phyloP scores from a whole-genome alignment of 805 yeast genomes.

The Kluyveromyces wickerhamii region DNA sequence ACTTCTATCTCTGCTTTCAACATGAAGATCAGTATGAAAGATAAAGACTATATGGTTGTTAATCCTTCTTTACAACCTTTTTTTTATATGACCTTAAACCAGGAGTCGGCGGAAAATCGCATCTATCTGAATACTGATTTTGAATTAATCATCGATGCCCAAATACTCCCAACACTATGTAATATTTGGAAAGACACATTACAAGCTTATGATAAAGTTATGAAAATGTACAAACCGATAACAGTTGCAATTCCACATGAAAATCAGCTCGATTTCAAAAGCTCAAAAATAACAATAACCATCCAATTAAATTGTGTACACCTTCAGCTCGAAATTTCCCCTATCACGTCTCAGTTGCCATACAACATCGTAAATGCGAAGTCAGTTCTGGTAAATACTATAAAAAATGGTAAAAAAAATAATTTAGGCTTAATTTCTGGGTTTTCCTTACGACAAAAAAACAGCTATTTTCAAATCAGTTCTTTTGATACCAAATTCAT shows the following conservation, averaged over 20 bases:
- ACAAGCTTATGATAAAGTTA: too few relatives aligned
- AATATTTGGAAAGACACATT: too few relatives aligned
- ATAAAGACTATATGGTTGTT: background rate
- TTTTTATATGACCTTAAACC: background rate
- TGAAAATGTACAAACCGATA: too few relatives aligned
- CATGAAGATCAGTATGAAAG: background rate
- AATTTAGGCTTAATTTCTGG: background rate
- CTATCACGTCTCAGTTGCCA: background rate
- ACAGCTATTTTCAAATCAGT: background rate
- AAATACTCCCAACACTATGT: too few relatives aligned
- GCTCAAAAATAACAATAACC: too few relatives aligned
- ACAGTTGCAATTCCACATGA: too few relatives aligned
- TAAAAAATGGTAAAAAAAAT: background rate
- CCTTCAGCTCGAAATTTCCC: background rate
- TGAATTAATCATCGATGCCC: background rate
- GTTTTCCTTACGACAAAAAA: background rate
- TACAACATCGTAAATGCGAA: background rate
- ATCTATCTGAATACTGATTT: conserved; percentile 6
- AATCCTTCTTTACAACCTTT: background rate
- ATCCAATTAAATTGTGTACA: too few relatives aligned
- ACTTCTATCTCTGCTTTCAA: background rate
- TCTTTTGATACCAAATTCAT: background rate
- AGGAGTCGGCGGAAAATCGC: conserved; percentile 6
- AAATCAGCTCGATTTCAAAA: too few relatives aligned
- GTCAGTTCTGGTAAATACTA: background rate